These are phyloP conservation scores for Coniella lustricola DNA, from an alignment of 2,329 filamentous ascomycete species.

Conservation along the genomic window DNA sequence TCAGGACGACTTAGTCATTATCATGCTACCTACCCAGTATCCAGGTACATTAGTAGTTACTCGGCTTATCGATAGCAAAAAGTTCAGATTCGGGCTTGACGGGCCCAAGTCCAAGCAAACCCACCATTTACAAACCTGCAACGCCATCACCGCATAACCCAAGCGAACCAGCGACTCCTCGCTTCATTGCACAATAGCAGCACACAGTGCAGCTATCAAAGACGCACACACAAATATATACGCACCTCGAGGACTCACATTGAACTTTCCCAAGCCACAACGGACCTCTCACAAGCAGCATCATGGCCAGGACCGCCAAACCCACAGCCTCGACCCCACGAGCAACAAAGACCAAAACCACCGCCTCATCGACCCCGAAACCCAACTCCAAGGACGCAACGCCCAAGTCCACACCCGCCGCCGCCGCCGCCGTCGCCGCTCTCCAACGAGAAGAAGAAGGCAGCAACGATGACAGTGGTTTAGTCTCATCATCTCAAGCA, in stretches of 20 bases:
- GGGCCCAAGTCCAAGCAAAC: background rate
- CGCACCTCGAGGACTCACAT: too few species aligned
- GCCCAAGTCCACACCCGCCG: background rate
- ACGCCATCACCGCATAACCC: too few species aligned
- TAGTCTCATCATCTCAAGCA: background rate
- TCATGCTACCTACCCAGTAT: too few species aligned
- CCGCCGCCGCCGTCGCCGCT: background rate
- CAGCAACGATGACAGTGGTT: background rate
- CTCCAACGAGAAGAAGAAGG: background rate
- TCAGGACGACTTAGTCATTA: too few species aligned
- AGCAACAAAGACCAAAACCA: constrained; percentile 2
- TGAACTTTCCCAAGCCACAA: too few species aligned
- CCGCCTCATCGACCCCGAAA: background rate
- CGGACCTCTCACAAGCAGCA: background rate
- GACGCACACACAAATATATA: too few species aligned
- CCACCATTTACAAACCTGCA: background rate
- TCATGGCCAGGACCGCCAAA: constrained; percentile 9
- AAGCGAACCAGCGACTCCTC: too few species aligned
- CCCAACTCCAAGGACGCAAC: background rate
- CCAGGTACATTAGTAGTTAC: background rate
- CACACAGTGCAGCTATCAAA: too few species aligned
- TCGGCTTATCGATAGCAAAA: background rate
- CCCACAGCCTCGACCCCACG: constrained; percentile 3
- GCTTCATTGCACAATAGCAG: too few species aligned
- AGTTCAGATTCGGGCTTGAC: too few species aligned